Evolutionary conservation across 2,329 filamentous ascomycete species (phyloP).

Genomic region (Myriangium duriaei): DNA sequence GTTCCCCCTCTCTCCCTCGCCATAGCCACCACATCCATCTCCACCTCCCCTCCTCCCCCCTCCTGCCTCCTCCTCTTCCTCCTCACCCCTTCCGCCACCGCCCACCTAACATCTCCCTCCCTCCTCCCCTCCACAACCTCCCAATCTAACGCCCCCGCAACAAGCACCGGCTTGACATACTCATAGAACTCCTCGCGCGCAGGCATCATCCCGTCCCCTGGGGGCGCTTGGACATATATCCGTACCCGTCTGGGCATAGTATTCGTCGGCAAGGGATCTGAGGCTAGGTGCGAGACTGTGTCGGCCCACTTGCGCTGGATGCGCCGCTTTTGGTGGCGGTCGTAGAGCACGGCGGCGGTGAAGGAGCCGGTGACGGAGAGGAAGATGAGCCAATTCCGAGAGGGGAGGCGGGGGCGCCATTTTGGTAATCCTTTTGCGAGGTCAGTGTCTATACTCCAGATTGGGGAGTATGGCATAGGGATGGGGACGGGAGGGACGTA

Average conservation of each 20-base stretch:
- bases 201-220: slow-evolving; percentile 67
- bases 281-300: slow-evolving; percentile 70
- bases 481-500: slow-evolving; percentile 17
- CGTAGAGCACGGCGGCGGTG: slow-evolving; percentile 73
- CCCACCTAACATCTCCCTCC: slow-evolving; percentile 84
- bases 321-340: slow-evolving; percentile 77
- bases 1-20: slow-evolving; percentile 55
- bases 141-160: slow-evolving; percentile 85
- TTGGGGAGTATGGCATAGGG: too few relatives aligned
- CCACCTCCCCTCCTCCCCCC: slow-evolving; percentile 34
- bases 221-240: slow-evolving; percentile 73
- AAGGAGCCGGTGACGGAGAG: slow-evolving; percentile 66
- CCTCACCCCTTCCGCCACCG: slow-evolving; percentile 74
- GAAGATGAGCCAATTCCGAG: slow-evolving; percentile 97
- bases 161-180: slow-evolving; percentile 86
- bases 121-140: slow-evolving; percentile 86
- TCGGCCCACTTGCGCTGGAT: slow-evolving; percentile 78
- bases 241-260: slow-evolving; percentile 73
- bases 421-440: slow-evolving; percentile 57
- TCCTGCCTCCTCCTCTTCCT: slow-evolving; percentile 49
- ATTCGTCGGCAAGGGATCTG: slow-evolving; percentile 59
- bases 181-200: slow-evolving; percentile 94
- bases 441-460: too few relatives aligned
- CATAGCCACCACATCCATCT: slow-evolving; percentile 49
- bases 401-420: slow-evolving; percentile 73